phyloP scores from a whole-genome alignment of 305 asterid species.

The Solanum hybrid region DNA sequence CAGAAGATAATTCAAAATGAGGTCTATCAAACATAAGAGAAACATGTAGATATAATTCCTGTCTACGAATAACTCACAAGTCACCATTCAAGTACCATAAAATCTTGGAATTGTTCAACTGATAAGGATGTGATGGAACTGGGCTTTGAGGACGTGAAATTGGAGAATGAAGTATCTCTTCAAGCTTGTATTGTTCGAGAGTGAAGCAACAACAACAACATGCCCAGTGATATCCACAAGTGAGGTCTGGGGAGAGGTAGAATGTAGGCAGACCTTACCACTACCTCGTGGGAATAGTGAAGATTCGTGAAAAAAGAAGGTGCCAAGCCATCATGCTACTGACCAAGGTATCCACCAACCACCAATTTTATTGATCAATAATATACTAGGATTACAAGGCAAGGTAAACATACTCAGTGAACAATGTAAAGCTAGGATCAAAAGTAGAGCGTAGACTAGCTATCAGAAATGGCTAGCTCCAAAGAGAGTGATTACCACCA shows the following conservation, averaged over 20 bases:
- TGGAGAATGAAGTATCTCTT: neutral
- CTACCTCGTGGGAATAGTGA: neutral
- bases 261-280: neutral
- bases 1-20: neutral
- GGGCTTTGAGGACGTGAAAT: neutral
- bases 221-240: neutral
- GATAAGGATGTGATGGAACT: neutral
- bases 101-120: neutral
- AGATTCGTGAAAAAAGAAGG: neutral
- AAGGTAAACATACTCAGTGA: neutral
- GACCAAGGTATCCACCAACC: neutral
- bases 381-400: neutral
- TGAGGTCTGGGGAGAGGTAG: neutral
- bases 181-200: neutral
- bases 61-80: neutral
- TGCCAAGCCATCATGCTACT: neutral
- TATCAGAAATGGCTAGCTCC: neutral
- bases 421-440: neutral
- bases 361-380: neutral
- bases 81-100: neutral
- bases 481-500: neutral
- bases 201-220: neutral
- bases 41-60: neutral
- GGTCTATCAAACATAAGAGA: neutral
- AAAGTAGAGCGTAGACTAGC: neutral